These are phyloP conservation scores for Chalciporus piperatus DNA, from an alignment of 768 basidiomycete species.

Conservation along the genomic window DNA sequence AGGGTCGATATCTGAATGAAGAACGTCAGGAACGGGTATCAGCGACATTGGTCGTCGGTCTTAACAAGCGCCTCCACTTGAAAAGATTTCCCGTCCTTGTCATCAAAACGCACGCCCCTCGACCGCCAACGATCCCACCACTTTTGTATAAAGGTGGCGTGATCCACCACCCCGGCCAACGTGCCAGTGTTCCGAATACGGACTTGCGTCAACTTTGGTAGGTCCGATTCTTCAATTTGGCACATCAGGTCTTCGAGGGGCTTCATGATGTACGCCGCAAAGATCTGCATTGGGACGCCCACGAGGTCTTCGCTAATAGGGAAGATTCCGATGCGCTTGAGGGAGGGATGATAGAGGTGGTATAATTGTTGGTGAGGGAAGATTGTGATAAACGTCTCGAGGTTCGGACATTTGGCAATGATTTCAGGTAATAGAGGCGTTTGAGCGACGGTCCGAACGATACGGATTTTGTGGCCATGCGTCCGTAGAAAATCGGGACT, in stretches of 20 bases:
- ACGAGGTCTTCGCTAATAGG: slow-evolving; percentile 39
- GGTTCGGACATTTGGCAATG: slow-evolving; percentile 39
- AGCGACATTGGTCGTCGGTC: background rate
- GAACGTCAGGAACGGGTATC: background rate
- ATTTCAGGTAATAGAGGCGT: slow-evolving; percentile 34
- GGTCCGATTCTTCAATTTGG: slow-evolving; percentile 34
- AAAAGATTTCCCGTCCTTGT: slow-evolving; percentile 29
- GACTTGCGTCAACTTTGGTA: slow-evolving; percentile 36
- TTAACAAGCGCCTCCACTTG: background rate
- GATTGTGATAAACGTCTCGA: slow-evolving; percentile 40
- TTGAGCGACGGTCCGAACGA: slow-evolving; percentile 37
- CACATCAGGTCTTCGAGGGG: slow-evolving; percentile 40
- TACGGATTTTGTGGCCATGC: slow-evolving; percentile 42
- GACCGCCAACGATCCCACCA: slow-evolving; percentile 30
- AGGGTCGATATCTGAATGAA: background rate
- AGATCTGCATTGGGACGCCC: slow-evolving; percentile 37
- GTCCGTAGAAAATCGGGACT: slow-evolving; percentile 38
- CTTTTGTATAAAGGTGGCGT: slow-evolving; percentile 23
- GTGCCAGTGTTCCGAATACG: slow-evolving; percentile 41
- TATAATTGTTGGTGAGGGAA: slow-evolving; percentile 35
- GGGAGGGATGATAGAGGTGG: slow-evolving; percentile 36
- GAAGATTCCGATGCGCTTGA: slow-evolving; percentile 43
- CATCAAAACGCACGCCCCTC: slow-evolving; percentile 31
- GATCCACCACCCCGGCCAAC: slow-evolving; percentile 32
- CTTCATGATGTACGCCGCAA: slow-evolving; percentile 38